Percentiles rank a stretch among this genome's conserved stretches.
phyloP scores from a whole-genome alignment of 179 eudicot species.

The Corrigiola litoralis region DNA sequence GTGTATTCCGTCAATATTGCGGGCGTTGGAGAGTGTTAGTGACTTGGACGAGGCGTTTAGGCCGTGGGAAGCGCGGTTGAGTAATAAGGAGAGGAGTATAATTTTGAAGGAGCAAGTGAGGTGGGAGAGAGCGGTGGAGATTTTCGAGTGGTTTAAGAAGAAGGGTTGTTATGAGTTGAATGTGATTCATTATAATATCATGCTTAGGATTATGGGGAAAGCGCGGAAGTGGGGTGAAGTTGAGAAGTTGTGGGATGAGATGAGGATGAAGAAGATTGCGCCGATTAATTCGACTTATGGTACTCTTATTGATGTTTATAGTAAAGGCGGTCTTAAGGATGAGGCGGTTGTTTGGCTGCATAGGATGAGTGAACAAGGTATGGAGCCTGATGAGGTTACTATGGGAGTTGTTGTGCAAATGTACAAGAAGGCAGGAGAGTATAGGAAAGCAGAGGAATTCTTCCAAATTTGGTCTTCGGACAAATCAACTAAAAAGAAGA shows the following conservation, averaged over 20 bases:
- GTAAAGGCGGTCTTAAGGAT: conserved; percentile 67
- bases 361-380: conserved; percentile 60
- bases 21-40: conserved; percentile 45
- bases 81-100: conserved; percentile 82
- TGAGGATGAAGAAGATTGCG: conserved; percentile 48
- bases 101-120: conserved; percentile 78
- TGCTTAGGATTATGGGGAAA: conserved; percentile 74
- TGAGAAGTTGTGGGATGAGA: conserved; percentile 66
- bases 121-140: conserved; percentile 78
- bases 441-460: conserved; percentile 67
- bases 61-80: conserved; percentile 71
- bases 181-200: conserved; percentile 86
- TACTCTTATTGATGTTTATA: conserved; percentile 85
- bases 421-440: conserved; percentile 78
- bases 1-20: conserved; percentile 52
- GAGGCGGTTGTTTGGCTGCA: conserved; percentile 65
- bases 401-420: conserved; percentile 72
- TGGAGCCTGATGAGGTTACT: conserved; percentile 92
- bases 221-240: conserved; percentile 60
- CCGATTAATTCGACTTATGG: conserved; percentile 82
- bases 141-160: conserved; percentile 84
- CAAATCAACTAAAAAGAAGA: conserved; percentile 21
- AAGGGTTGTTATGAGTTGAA: conserved; percentile 88
- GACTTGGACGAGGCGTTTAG: conserved; percentile 72
- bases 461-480: conserved; percentile 59